These are phyloP conservation scores for Globisporangium recalcitrans DNA, from an alignment of 352 stramenopile species.

Conservation along the genomic window DNA sequence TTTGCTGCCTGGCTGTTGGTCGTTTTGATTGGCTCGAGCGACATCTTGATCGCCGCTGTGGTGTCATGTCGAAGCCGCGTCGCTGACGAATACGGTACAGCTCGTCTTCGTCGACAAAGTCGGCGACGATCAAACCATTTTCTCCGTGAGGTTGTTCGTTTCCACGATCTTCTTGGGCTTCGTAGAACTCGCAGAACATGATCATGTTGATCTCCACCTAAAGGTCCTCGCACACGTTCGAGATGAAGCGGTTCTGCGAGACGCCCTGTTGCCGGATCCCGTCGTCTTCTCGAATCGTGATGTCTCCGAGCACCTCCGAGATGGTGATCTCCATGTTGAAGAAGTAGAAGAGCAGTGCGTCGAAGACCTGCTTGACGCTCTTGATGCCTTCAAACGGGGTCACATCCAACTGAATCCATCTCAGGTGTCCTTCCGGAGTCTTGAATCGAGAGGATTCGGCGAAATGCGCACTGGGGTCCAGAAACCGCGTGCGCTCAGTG, in stretches of 20 bases:
- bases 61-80: not conserved
- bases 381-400: not conserved
- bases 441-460: not conserved
- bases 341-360: slow-evolving; percentile 9
- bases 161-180: not conserved
- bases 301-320: not conserved
- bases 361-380: not conserved
- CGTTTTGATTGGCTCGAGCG: no score
- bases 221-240: not conserved
- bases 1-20: no score
- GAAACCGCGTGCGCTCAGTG: slow-evolving; percentile 27
- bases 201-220: slow-evolving; percentile 1
- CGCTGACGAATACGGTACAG: slow-evolving; percentile 4
- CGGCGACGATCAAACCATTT: slow-evolving; percentile 1
- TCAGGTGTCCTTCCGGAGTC: not conserved
- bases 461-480: slow-evolving; percentile 27
- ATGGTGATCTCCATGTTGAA: slow-evolving; percentile 8
- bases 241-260: slow-evolving; percentile 2
- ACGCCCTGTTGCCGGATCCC: not conserved
- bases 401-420: not conserved
- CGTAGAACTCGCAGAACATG: slow-evolving; percentile 7
- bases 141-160: not conserved
- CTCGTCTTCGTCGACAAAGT: slow-evolving; percentile 6
- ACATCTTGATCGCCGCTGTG: not conserved
- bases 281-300: not conserved